phyloP scores from a whole-genome alignment of 768 basidiomycete genomes.

The Amanita pseudoporphyria region DNA sequence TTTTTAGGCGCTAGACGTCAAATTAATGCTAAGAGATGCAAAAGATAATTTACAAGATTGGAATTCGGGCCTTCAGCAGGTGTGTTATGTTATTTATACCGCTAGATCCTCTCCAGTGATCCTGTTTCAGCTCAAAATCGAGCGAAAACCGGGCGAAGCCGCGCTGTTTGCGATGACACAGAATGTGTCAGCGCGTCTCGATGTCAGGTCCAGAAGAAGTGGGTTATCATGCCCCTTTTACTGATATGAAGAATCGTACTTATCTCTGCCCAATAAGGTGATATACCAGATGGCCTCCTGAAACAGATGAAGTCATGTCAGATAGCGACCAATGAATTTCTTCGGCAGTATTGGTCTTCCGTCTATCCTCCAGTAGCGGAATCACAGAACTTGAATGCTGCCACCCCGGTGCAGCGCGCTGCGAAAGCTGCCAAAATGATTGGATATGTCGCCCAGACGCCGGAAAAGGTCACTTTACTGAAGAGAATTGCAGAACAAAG shows the following conservation, averaged over 20 bases:
- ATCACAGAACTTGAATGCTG: conserved; percentile 32
- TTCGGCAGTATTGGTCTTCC: conserved; percentile 92
- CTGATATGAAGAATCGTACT: background rate
- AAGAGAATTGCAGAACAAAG: conserved; percentile 49
- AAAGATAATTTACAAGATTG: conserved; percentile 42
- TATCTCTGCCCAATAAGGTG: conserved; percentile 34
- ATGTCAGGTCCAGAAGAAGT: conserved; percentile 62
- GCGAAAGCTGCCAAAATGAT: conserved; percentile 85
- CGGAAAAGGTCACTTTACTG: conserved; percentile 76
- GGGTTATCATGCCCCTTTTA: conserved; percentile 13
- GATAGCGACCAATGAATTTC: conserved; percentile 89
- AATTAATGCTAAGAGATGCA: conserved; percentile 36
- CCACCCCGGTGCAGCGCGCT: conserved; percentile 60
- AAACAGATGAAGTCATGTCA: conserved; percentile 84
- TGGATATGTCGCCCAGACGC: conserved; percentile 68
- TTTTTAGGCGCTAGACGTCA: conserved; percentile 37
- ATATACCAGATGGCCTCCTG: conserved; percentile 71
- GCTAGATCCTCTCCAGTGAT: background rate
- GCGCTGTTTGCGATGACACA: conserved; percentile 70
- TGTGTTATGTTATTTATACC: conserved; percentile 18
- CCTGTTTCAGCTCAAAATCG: conserved; percentile 48
- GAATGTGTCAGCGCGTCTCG: conserved; percentile 64
- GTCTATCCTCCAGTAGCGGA: conserved; percentile 69
- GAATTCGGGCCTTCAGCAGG: conserved; percentile 48
- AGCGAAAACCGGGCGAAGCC: conserved; percentile 55